Evolutionary conservation across 2,329 filamentous ascomycete genomes (phyloP).

Genomic region (Verticillium albo-atrum): DNA sequence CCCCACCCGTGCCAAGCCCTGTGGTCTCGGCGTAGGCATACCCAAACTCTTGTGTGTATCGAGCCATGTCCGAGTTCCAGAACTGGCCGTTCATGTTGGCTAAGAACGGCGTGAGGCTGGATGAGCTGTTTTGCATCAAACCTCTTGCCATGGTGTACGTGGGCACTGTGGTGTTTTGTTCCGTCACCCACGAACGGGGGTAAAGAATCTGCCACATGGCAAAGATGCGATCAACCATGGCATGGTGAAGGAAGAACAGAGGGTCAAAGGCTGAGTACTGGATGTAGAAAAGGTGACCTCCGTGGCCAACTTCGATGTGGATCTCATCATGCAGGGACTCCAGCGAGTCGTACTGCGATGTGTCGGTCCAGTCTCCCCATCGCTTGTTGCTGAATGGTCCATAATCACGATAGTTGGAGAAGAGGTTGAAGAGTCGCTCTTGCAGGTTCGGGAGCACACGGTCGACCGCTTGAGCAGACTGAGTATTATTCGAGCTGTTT

Average conservation of each 20-base stretch:
- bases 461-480: slow-evolving; percentile 48
- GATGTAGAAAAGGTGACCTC: slow-evolving; percentile 66
- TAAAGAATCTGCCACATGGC: slow-evolving; percentile 75
- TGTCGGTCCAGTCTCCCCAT: slow-evolving; percentile 45
- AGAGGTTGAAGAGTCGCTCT: slow-evolving; percentile 62
- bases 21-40: slow-evolving; percentile 69
- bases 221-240: slow-evolving; percentile 70
- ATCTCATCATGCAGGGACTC: slow-evolving; percentile 62
- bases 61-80: slow-evolving; percentile 62
- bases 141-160: slow-evolving; percentile 58
- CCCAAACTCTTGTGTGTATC: slow-evolving; percentile 57
- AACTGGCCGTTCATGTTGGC: slow-evolving; percentile 52
- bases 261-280: slow-evolving; percentile 76
- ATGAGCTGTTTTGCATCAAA: slow-evolving; percentile 48
- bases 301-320: slow-evolving; percentile 53
- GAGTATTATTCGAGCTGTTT: slow-evolving; percentile 52
- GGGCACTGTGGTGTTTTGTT: slow-evolving; percentile 46
- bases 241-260: slow-evolving; percentile 73
- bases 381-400: slow-evolving; percentile 66
- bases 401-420: slow-evolving; percentile 64
- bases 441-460: slow-evolving; percentile 50
- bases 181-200: slow-evolving; percentile 60
- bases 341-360: slow-evolving; percentile 55
- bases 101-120: slow-evolving; percentile 65
- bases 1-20: slow-evolving; percentile 7